A percentile compares a stretch with the other conserved stretches of the same genome.
phyloP scores from a whole-genome alignment of 2,329 filamentous ascomycete species.

The Aspergillus versicolor region DNA sequence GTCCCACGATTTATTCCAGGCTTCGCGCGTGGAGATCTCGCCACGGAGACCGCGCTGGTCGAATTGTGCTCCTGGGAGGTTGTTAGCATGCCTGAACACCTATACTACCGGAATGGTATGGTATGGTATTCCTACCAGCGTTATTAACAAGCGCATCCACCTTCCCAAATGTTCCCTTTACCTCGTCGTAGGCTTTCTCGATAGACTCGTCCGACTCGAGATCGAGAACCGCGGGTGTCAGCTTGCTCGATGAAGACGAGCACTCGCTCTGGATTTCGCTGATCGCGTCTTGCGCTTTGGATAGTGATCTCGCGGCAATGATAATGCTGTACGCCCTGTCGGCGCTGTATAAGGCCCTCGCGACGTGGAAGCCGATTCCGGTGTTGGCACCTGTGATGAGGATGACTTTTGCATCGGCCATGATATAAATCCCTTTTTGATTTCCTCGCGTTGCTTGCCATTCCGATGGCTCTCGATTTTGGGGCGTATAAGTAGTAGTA shows the following conservation, averaged over 20 bases:
- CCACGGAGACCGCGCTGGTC: conserved; percentile 30
- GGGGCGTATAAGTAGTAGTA: too few relatives aligned
- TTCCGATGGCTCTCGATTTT: too few relatives aligned
- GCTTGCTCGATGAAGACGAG: conserved; percentile 40
- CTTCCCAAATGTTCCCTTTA: conserved; percentile 45
- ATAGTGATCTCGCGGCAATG: conserved; percentile 53
- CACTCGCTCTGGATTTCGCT: conserved; percentile 42
- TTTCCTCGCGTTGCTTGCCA: neutral
- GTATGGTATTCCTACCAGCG: conserved; percentile 41
- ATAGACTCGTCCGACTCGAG: conserved; percentile 56
- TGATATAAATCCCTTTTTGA: neutral
- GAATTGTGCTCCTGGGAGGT: conserved; percentile 18
- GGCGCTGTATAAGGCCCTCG: conserved; percentile 55
- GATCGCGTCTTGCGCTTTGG: conserved; percentile 54
- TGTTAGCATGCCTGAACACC: neutral
- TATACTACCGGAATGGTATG: neutral
- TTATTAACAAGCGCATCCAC: conserved; percentile 60
- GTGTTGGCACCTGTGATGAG: conserved; percentile 63
- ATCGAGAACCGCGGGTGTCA: conserved; percentile 54
- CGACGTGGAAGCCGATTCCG: conserved; percentile 59
- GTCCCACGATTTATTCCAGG: conserved; percentile 50
- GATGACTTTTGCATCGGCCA: conserved; percentile 37
- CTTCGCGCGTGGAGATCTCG: conserved; percentile 35
- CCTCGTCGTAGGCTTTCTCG: conserved; percentile 42
- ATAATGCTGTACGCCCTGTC: conserved; percentile 54